A percentile compares a stretch with the other conserved stretches of the same genome.
phyloP scores from a whole-genome alignment of 805 yeast species.

The Ogataea paradorogensis region DNA sequence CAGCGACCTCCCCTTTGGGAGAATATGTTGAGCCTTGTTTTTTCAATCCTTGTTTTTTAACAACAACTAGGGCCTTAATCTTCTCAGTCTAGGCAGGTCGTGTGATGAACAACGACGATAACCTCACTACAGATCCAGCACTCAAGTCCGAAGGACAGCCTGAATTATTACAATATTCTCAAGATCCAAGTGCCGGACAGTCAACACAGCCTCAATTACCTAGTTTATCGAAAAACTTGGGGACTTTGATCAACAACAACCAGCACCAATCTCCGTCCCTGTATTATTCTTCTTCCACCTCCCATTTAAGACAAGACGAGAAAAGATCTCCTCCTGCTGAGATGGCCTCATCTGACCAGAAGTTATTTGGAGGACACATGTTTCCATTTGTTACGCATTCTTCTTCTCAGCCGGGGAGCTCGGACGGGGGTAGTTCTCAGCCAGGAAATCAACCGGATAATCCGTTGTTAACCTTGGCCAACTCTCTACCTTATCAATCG shows the following conservation, averaged over 20 bases:
- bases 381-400: constrained; percentile 19
- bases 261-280: constrained; percentile 5
- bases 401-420: constrained; percentile 4
- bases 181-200: constrained; percentile 5
- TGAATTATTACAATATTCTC: constrained; percentile 8
- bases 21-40: constrained; percentile 12
- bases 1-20: constrained; percentile 6
- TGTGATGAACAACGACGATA: constrained; percentile 19
- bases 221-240: constrained; percentile 15
- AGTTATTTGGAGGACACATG: constrained; percentile 7
- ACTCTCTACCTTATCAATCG: constrained; percentile 24
- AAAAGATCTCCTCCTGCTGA: constrained; percentile 12
- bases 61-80: constrained; percentile 3
- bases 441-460: constrained; percentile 18
- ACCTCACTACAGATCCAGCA: constrained; percentile 16
- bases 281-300: constrained; percentile 19
- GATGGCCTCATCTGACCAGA: constrained; percentile 13
- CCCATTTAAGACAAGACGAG: constrained; percentile 20
- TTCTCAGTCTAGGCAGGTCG: neutral
- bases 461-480: constrained; percentile 31
- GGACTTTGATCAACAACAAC: constrained; percentile 7
- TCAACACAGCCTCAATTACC: constrained; percentile 27
- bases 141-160: constrained; percentile 17
- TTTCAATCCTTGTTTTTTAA: constrained; percentile 9
- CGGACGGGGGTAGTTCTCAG: constrained; percentile 2